phyloP scores from a whole-genome alignment of 306 rosid genomes.

The Aeschynomene evenia region DNA sequence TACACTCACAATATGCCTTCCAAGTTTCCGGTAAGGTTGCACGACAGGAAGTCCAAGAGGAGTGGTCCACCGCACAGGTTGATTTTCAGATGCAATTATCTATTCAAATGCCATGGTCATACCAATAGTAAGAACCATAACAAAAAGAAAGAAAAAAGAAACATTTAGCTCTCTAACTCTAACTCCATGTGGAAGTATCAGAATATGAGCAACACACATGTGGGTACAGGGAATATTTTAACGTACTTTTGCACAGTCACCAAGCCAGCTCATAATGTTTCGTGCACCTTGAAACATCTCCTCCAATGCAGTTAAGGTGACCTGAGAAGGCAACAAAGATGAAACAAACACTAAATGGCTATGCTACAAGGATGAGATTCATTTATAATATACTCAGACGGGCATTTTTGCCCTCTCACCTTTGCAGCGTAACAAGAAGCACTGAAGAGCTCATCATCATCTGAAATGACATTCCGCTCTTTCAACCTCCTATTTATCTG shows the following conservation, averaged over 20 bases:
- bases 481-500: conserved; percentile 91
- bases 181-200: conserved; percentile 12
- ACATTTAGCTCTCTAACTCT: neutral
- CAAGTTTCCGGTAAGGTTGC: conserved; percentile 86
- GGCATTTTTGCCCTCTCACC: conserved; percentile 44
- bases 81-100: conserved; percentile 87
- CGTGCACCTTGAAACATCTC: conserved; percentile 98
- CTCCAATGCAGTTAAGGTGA: conserved; percentile 83
- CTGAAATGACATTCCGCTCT: conserved; percentile 62
- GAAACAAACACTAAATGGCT: neutral
- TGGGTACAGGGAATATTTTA: conserved; percentile 1
- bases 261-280: conserved; percentile 89
- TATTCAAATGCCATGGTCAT: conserved; percentile 42
- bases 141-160: neutral
- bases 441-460: conserved; percentile 60
- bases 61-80: conserved; percentile 91
- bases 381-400: conserved; percentile 8
- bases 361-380: neutral
- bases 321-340: conserved; percentile 50
- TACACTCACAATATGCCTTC: conserved; percentile 71
- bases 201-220: neutral
- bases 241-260: conserved; percentile 92
- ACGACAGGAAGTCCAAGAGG: conserved; percentile 98
- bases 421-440: conserved; percentile 93
- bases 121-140: conserved; percentile 16